phyloP scores from a whole-genome alignment of 2,329 filamentous ascomycete genomes.

The Cladophialophora yegresii region DNA sequence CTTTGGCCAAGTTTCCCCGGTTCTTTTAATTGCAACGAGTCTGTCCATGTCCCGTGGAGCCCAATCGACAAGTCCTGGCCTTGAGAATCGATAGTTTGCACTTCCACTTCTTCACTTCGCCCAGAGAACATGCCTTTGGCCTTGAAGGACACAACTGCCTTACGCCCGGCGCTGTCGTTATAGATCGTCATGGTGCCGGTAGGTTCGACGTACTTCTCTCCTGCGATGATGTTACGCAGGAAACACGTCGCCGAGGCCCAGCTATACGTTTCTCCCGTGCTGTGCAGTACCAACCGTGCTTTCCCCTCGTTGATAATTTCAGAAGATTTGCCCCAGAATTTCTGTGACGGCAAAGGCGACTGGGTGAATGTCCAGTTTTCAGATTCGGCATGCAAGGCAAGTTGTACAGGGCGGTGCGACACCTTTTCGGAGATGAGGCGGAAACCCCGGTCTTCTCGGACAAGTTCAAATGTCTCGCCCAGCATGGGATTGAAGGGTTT shows the following conservation, averaged over 20 bases:
- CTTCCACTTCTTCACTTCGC: constrained; percentile 82
- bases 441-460: constrained; percentile 84
- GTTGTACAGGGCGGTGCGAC: constrained; percentile 83
- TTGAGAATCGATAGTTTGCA: constrained; percentile 69
- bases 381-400: constrained; percentile 91
- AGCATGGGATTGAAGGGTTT: constrained; percentile 98
- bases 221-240: constrained; percentile 92
- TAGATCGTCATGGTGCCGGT: constrained; percentile 83
- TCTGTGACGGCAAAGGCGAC: constrained; percentile 84
- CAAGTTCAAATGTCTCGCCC: constrained; percentile 90
- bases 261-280: constrained; percentile 77
- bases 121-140: constrained; percentile 97
- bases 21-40: constrained; percentile 66
- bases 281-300: constrained; percentile 74
- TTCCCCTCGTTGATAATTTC: constrained; percentile 93
- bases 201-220: constrained; percentile 96
- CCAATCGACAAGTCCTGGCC: constrained; percentile 68
- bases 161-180: constrained; percentile 81
- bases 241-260: constrained; percentile 90
- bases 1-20: constrained; percentile 61
- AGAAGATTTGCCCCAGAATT: constrained; percentile 97
- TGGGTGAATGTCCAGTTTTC: constrained; percentile 84
- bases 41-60: constrained; percentile 82
- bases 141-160: constrained; percentile 87
- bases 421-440: constrained; percentile 95